Conservation (phyloP, 2,329 filamentous ascomycete species). For the Xylaria multiplex region DNA sequence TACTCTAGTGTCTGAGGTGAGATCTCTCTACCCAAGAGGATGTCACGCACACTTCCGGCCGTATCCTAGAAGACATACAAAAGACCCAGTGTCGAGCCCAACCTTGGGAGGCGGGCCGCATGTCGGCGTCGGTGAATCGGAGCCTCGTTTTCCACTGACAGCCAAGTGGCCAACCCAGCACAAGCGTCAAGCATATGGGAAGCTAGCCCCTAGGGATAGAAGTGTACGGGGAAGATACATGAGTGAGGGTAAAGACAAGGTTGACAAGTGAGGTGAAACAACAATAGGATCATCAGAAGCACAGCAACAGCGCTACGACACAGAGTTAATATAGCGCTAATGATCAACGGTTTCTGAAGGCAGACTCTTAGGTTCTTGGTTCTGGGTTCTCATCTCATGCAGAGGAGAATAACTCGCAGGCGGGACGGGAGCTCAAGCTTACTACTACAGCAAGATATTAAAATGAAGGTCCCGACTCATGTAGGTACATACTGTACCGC, state of each 20-base stretch:
- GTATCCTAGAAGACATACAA: conserved; percentile 12
- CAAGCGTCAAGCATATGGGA: neutral
- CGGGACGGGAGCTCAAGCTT: neutral
- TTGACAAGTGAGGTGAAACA: conserved; percentile 6
- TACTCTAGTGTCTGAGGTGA: conserved; percentile 3
- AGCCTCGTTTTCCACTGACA: conserved; percentile 10
- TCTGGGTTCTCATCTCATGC: neutral
- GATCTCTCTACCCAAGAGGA: neutral
- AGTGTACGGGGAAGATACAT: neutral
- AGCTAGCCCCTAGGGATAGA: neutral
- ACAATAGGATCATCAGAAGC: neutral
- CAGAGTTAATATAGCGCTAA: neutral
- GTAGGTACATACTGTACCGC: too few species aligned
- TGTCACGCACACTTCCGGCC: conserved; percentile 5
- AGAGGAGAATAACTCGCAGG: neutral
- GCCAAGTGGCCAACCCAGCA: neutral
- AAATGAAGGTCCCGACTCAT: too few species aligned
- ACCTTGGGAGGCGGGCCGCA: conserved; percentile 25
- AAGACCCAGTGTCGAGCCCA: conserved; percentile 22
- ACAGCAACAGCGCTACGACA: neutral
- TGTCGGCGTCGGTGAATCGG: conserved; percentile 35
- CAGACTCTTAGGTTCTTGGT: neutral
- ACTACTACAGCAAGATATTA: neutral
- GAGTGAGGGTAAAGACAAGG: neutral
- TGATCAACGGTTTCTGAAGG: neutral